A percentile compares a stretch with the other conserved stretches of the same genome.
Evolutionary conservation across 345 rosid genomes (phyloP).

Genomic region (Pseudoturritis turrita): DNA sequence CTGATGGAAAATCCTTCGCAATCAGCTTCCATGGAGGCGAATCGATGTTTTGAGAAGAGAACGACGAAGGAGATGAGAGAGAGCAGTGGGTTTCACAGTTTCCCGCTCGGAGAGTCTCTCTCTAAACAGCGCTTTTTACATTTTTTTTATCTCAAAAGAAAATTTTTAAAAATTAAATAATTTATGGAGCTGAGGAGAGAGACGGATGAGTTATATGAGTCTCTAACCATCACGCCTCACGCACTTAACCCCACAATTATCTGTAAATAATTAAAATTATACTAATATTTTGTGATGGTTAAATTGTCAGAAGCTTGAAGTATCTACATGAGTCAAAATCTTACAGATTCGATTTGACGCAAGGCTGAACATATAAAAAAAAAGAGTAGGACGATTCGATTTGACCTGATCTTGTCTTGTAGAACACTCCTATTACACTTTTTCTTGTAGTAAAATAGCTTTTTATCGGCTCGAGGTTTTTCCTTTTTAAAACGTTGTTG

Average conservation of each 20-base stretch:
- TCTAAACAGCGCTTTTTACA: slow-evolving; percentile 25
- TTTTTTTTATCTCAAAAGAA: slow-evolving; percentile 20
- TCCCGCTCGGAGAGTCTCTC: slow-evolving; percentile 29
- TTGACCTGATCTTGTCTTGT: neutral
- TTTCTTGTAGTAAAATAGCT: neutral
- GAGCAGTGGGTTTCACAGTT: slow-evolving; percentile 8
- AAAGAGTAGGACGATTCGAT: neutral
- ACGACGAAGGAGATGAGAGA: neutral
- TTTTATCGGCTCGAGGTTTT: slow-evolving; percentile 21
- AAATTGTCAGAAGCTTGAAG: neutral
- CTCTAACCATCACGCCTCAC: no score
- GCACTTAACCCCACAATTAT: no score
- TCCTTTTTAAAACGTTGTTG: neutral
- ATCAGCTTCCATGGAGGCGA: slow-evolving; percentile 38
- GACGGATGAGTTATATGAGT: neutral
- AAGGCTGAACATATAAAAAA: neutral
- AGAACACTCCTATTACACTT: neutral
- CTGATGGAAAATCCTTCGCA: slow-evolving; percentile 60
- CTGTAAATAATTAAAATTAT: neutral
- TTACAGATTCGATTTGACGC: slow-evolving; percentile 13
- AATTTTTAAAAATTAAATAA: neutral
- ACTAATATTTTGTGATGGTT: neutral
- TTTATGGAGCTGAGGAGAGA: slow-evolving; percentile 18
- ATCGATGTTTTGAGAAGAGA: neutral
- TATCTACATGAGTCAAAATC: neutral